phyloP scores from a whole-genome alignment of 202 grass and related monocot genomes.

The Zoysia matrella region DNA sequence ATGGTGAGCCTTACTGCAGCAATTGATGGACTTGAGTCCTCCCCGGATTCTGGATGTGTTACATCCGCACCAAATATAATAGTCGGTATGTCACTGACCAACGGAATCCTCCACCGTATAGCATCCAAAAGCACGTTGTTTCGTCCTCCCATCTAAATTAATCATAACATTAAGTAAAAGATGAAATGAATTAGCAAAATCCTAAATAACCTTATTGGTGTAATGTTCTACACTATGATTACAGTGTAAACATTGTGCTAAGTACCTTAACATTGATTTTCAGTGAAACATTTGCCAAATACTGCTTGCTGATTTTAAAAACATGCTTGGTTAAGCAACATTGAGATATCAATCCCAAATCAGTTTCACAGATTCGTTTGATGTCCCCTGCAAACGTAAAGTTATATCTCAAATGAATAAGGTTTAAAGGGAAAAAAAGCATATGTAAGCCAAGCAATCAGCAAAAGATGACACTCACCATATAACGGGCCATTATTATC shows the following conservation, averaged over 20 bases:
- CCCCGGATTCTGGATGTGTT: conserved; percentile 97
- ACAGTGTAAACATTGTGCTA: conserved; percentile 23
- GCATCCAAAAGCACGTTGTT: conserved; percentile 95
- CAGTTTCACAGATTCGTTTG: conserved; percentile 96
- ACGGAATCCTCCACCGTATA: conserved; percentile 91
- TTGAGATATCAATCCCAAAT: conserved; percentile 93
- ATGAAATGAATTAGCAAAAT: conserved; percentile 18
- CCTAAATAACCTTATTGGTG: not conserved
- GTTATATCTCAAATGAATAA: not conserved
- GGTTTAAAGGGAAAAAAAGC: not conserved
- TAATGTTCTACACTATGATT: not conserved
- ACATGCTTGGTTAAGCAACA: conserved; percentile 99
- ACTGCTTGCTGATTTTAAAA: conserved; percentile 98
- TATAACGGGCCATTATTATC: conserved; percentile 97
- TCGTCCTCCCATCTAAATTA: conserved; percentile 92
- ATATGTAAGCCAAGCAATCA: conserved; percentile 17
- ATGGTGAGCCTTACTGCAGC: conserved; percentile 71
- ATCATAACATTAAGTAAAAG: conserved; percentile 25
- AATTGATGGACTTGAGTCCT: conserved; percentile 94
- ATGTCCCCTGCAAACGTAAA: conserved; percentile 76
- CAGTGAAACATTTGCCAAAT: conserved; percentile 95
- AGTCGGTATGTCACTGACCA: conserved; percentile 98
- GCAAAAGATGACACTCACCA: conserved; percentile 47
- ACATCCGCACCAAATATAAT: conserved; percentile 99
- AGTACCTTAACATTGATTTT: conserved; percentile 99